Conservation (phyloP, 2,329 filamentous ascomycete species). For the Volutella citrinella region DNA sequence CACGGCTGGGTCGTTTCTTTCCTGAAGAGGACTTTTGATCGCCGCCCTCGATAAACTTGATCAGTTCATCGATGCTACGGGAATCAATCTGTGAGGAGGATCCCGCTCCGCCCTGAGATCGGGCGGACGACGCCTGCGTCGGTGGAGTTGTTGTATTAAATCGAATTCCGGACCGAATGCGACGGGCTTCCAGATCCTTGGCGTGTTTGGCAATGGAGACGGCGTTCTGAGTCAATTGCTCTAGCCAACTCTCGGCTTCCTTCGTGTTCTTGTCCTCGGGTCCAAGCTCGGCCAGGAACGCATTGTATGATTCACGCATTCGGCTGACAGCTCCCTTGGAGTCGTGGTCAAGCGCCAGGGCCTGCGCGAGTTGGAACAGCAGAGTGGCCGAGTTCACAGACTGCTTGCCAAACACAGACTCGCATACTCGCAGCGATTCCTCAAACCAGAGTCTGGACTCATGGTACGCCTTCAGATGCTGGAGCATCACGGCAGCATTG, state of each 20-base stretch:
- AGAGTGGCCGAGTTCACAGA: conserved; percentile 93
- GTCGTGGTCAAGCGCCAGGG: conserved; percentile 91
- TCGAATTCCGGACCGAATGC: conserved; percentile 67
- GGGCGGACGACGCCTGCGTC: conserved; percentile 25
- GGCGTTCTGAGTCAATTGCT: conserved; percentile 92
- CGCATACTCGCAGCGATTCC: conserved; percentile 82
- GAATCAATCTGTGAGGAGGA: conserved; percentile 56
- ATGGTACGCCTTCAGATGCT: conserved; percentile 90
- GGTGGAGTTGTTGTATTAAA: conserved; percentile 47
- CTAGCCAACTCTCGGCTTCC: conserved; percentile 94
- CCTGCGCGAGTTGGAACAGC: conserved; percentile 94
- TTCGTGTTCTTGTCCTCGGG: conserved; percentile 95
- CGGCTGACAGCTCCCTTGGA: conserved; percentile 85
- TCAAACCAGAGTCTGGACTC: conserved; percentile 98
- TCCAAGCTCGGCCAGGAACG: conserved; percentile 85
- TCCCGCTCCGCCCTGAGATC: conserved; percentile 29
- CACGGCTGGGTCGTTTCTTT: conserved; percentile 55
- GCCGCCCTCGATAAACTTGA: conserved; percentile 88
- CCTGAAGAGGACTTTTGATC: conserved; percentile 49
- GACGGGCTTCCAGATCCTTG: conserved; percentile 76
- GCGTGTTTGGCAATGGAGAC: conserved; percentile 92
- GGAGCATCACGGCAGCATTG: conserved; percentile 98
- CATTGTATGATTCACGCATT: conserved; percentile 96
- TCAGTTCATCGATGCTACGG: conserved; percentile 85
- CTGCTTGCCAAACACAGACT: conserved; percentile 82